Evolutionary conservation across 2,329 filamentous ascomycete species (phyloP).

Genomic region (Talaromyces marneffei): DNA sequence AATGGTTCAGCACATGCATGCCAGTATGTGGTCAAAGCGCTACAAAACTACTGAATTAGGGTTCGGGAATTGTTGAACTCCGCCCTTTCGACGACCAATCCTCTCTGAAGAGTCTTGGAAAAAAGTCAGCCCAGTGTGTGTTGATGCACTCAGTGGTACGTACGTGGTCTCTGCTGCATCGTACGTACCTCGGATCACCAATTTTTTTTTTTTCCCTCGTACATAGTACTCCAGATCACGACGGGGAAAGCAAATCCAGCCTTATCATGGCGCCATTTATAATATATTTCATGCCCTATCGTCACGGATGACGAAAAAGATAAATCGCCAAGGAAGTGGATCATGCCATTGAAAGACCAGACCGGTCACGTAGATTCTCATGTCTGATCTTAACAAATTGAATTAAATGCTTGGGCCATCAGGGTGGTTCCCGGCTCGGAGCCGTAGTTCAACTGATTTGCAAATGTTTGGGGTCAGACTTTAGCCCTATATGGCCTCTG

Average conservation of each 20-base stretch:
- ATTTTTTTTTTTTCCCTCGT: not conserved
- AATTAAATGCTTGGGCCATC: not conserved
- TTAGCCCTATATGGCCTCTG: not conserved
- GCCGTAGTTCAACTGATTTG: not conserved
- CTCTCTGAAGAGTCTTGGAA: not conserved
- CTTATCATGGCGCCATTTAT: not conserved
- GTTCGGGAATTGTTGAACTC: not conserved
- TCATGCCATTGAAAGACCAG: not conserved
- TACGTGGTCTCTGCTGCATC: not conserved
- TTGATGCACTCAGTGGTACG: no score
- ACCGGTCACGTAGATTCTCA: not conserved
- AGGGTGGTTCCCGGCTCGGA: not conserved
- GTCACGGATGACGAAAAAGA: not conserved
- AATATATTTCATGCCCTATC: not conserved
- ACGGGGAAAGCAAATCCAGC: not conserved
- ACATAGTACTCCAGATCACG: not conserved
- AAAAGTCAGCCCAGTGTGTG: no score
- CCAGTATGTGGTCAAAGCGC: slow-evolving; percentile 14
- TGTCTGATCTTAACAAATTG: not conserved
- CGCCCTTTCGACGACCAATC: not conserved
- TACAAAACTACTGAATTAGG: not conserved
- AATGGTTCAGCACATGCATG: slow-evolving; percentile 14
- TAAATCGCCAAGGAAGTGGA: not conserved
- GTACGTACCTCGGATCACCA: not conserved
- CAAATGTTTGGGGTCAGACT: not conserved